Evolutionary conservation across 176 grass and related monocot species (phyloP), one percentile per base, ranked within the genome.

Genomic region (Pontederia crassipes): DNA sequence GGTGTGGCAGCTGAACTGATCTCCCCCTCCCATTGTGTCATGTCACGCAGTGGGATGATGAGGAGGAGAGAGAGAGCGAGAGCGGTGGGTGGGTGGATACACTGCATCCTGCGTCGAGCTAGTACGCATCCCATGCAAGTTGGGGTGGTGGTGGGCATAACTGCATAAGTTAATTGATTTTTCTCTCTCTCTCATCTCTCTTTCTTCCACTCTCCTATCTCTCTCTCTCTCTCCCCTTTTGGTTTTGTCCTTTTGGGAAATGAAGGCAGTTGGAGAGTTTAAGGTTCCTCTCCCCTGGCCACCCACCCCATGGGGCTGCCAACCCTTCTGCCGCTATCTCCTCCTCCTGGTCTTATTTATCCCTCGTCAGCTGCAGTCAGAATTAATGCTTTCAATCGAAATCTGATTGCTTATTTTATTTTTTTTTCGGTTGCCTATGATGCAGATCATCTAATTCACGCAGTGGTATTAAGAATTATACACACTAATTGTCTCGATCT

Each of bases 271-370:
- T 40, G 32, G 32, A 40, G 32, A 4, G 32, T 40, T 48, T 64
- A 64, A 64, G 62, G 62, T 64, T 64, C 46, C n/a, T 64, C 61
- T 48, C 62, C 62, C 62, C 46, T 64, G 46, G 62, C 51, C 11
- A 54, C 11, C 51, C 28, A 8, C 13, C 8, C 6, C 32, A 4
- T 1, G 32, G 32, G 32, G 32, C 32, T 40, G 32, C 32, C 32
- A 40, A 40, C 32, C 32, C 32, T 40, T 40, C 32, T 40, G 32
- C 32, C 32, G 32, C 32, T 40, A 7, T 40, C 32, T 40, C 32
- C 32, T 40, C 32, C 32, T 40, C 32, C 32, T 40, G 32, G 6
- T 40, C 6, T 40, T 40, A 4, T 40, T 40, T 40, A 40, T 40
- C 6, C 32, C 32, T 40, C 32, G 32, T 40, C 1, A 40, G 32